Evolutionary conservation across 2,329 filamentous ascomycete species (phyloP).

Genomic region (Claviceps cyperi): DNA sequence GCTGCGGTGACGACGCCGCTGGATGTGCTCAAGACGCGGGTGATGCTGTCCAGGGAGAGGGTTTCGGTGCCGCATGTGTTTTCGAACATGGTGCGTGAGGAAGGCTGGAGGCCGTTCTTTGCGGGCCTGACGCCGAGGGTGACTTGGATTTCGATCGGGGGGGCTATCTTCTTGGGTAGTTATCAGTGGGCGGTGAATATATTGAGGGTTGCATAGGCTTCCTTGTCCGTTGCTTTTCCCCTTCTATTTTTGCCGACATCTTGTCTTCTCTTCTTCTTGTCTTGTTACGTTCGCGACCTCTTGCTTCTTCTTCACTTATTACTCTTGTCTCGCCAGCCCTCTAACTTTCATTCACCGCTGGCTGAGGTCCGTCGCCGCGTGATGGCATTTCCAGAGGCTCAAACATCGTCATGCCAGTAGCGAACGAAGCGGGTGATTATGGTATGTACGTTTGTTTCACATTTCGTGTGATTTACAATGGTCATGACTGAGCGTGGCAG

Average conservation of each 20-base stretch:
- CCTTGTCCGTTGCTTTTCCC: background rate
- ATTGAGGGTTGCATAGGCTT: conserved; percentile 24
- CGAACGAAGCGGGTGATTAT: too few species aligned
- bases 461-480: too few species aligned
- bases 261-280: background rate
- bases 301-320: background rate
- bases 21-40: conserved; percentile 90
- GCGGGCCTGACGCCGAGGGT: conserved; percentile 67
- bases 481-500: too few species aligned
- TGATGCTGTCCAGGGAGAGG: conserved; percentile 73
- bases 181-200: conserved; percentile 82
- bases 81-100: conserved; percentile 45
- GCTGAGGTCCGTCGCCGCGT: too few species aligned
- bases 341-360: too few species aligned
- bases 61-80: conserved; percentile 47
- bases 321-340: too few species aligned
- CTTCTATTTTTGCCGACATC: too few species aligned
- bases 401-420: too few species aligned
- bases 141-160: conserved; percentile 89
- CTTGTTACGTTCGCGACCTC: too few species aligned
- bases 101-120: conserved; percentile 57
- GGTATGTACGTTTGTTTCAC: too few species aligned
- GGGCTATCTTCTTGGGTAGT: conserved; percentile 84
- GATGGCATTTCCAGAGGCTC: too few species aligned
- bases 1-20: conserved; percentile 83